Evolutionary conservation across 2,329 filamentous ascomycete species (phyloP).

Genomic region (Aspergillus niger): DNA sequence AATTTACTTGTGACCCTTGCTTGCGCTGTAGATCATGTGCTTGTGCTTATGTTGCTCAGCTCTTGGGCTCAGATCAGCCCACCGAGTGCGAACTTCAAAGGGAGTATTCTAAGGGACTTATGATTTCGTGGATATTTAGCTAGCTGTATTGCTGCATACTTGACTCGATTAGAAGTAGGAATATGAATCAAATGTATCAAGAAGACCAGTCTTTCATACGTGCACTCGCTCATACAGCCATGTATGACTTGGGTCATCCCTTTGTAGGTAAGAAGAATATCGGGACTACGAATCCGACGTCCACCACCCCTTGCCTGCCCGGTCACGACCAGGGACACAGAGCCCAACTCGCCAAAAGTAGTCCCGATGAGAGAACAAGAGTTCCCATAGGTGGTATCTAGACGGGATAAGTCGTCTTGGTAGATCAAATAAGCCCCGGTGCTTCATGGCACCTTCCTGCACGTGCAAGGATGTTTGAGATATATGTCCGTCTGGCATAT

Average conservation of each 20-base stretch:
- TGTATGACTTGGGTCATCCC: neutral
- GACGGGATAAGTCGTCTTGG: conserved; percentile 37
- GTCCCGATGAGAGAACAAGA: conserved; percentile 91
- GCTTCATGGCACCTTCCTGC: neutral
- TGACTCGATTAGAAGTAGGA: too few relatives aligned
- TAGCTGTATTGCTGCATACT: too few relatives aligned
- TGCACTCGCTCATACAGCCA: neutral
- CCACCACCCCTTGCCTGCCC: conserved; percentile 21
- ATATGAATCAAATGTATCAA: too few relatives aligned
- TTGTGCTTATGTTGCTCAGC: too few relatives aligned
- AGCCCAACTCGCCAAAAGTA: conserved; percentile 95
- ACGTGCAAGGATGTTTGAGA: neutral
- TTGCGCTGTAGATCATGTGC: too few relatives aligned
- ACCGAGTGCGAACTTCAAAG: too few relatives aligned
- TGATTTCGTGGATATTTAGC: too few relatives aligned
- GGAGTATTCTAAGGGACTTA: too few relatives aligned
- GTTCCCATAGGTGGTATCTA: conserved; percentile 80
- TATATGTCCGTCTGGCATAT: conserved; percentile 3
- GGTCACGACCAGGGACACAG: conserved; percentile 74
- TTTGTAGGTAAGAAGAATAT: neutral
- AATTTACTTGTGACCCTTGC: too few relatives aligned
- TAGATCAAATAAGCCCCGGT: conserved; percentile 10
- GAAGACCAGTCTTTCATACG: too few relatives aligned
- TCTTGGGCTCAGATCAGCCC: too few relatives aligned
- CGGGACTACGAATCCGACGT: neutral